Percentiles rank a stretch among this genome's conserved stretches.
These are phyloP conservation scores for Astrothelium subdiscretum DNA, from an alignment of 495 filamentous ascomycete genomes.

Conservation along the genomic window DNA sequence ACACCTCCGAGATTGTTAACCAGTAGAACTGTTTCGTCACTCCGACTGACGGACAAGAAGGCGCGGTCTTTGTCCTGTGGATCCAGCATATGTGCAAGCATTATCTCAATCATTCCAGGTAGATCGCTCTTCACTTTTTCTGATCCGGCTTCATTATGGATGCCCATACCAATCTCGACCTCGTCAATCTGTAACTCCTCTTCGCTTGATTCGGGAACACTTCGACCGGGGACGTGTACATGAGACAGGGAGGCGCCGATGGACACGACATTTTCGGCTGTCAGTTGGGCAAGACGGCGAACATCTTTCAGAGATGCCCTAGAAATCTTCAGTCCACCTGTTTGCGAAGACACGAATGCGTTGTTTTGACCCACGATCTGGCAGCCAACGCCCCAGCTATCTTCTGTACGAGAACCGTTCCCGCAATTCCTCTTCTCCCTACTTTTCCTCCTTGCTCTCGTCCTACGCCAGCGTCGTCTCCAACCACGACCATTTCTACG, in stretches of 20 bases:
- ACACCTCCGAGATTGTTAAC: slow-evolving; percentile 95
- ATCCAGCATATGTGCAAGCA: slow-evolving; percentile 76
- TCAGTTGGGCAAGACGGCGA: slow-evolving; percentile 55
- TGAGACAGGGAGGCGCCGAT: slow-evolving; percentile 80
- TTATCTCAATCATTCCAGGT: slow-evolving; percentile 57
- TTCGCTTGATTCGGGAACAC: slow-evolving; percentile 30
- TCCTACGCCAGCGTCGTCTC: slow-evolving; percentile 92
- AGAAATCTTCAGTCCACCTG: slow-evolving; percentile 9
- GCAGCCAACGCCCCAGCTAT: slow-evolving; percentile 78
- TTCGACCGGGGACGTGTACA: slow-evolving; percentile 84
- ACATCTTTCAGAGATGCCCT: slow-evolving; percentile 50
- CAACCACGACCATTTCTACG: slow-evolving; percentile 88
- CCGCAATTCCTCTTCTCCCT: slow-evolving; percentile 80
- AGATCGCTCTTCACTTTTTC: slow-evolving; percentile 56
- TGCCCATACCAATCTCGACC: slow-evolving; percentile 95
- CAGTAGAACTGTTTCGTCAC: slow-evolving; percentile 59
- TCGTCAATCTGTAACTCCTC: slow-evolving; percentile 54
- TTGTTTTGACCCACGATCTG: slow-evolving; percentile 34
- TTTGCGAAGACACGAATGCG: not conserved
- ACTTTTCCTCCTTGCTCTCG: slow-evolving; percentile 76
- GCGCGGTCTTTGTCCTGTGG: slow-evolving; percentile 65
- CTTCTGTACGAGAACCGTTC: slow-evolving; percentile 83
- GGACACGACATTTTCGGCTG: slow-evolving; percentile 66
- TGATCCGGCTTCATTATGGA: slow-evolving; percentile 90
- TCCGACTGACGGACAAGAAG: slow-evolving; percentile 56